These are phyloP conservation scores for Verbena officinalis DNA, from an alignment of 257 asterid species.

Conservation along the genomic window DNA sequence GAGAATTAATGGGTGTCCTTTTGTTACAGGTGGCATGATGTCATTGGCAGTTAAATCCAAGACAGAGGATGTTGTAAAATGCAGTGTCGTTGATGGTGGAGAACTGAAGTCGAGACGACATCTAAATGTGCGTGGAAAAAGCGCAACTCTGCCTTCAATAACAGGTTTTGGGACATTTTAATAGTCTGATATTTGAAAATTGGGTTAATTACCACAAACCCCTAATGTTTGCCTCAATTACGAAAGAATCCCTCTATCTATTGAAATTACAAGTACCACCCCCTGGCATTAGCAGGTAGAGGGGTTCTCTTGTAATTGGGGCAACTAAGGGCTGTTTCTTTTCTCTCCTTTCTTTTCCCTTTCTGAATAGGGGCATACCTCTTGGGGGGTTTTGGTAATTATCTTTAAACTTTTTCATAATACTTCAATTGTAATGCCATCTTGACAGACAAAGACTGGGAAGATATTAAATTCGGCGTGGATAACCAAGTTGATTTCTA, in stretches of 20 bases:
- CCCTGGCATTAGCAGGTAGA: too few relatives aligned
- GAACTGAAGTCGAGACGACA: slow-evolving; percentile 95
- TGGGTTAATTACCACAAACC: too few relatives aligned
- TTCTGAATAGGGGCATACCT: too few relatives aligned
- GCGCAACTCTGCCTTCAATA: slow-evolving; percentile 96
- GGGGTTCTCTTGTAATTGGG: too few relatives aligned
- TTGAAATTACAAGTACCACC: too few relatives aligned
- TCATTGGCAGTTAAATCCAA: slow-evolving; percentile 87
- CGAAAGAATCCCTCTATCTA: too few relatives aligned
- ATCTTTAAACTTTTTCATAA: slow-evolving; percentile 4
- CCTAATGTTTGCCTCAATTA: too few relatives aligned
- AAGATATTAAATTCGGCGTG: slow-evolving; percentile 96
- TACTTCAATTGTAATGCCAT: slow-evolving; percentile 18
- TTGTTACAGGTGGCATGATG: slow-evolving; percentile 91
- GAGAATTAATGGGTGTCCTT: slow-evolving; percentile 25
- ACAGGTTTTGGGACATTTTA: slow-evolving; percentile 61
- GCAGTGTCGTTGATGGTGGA: slow-evolving; percentile 93
- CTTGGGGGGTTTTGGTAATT: too few relatives aligned
- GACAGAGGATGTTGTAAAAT: slow-evolving; percentile 66
- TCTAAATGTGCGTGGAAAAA: slow-evolving; percentile 95
- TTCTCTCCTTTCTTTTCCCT: too few relatives aligned
- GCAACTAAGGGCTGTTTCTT: too few relatives aligned
- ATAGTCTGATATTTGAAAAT: slow-evolving; percentile 15
- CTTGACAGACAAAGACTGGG: slow-evolving; percentile 91
- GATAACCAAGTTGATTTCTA: slow-evolving; percentile 94